These are phyloP conservation scores for rapeseed (Brassica napus) DNA, from an alignment of 345 rosid genomes.

Conservation along the genomic window DNA sequence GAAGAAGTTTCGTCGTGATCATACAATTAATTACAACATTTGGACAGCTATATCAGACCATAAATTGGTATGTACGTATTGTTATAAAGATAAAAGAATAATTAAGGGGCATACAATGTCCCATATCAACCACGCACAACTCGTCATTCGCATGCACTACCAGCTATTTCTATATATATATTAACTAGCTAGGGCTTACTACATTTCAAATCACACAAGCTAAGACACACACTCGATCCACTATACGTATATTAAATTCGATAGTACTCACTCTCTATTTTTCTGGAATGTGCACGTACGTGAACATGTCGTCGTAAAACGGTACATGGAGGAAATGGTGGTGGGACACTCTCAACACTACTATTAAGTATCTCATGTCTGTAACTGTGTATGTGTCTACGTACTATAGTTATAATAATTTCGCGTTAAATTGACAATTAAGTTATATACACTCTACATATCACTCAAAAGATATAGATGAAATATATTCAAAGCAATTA, in stretches of 20 bases:
- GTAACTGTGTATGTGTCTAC: neutral
- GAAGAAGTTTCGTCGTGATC: slow-evolving; percentile 26
- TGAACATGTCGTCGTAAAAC: slow-evolving; percentile 33
- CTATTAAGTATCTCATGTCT: neutral
- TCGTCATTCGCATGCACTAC: slow-evolving; percentile 40
- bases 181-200: slow-evolving; percentile 26
- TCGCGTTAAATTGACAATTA: neutral
- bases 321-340: slow-evolving; percentile 29
- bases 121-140: slow-evolving; percentile 38
- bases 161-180: slow-evolving; percentile 26
- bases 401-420: neutral
- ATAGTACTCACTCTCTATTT: slow-evolving; percentile 7
- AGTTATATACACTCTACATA: neutral
- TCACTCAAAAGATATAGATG: neutral
- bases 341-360: slow-evolving; percentile 30
- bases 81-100: slow-evolving; percentile 17
- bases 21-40: slow-evolving; percentile 17
- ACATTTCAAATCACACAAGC: slow-evolving; percentile 33
- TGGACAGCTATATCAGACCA: slow-evolving; percentile 26
- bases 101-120: slow-evolving; percentile 36
- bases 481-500: neutral
- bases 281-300: slow-evolving; percentile 30
- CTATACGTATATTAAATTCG: slow-evolving; percentile 22
- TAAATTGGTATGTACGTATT: neutral
- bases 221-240: slow-evolving; percentile 9